Percentiles rank a stretch among this genome's conserved stretches.
These are phyloP conservation scores for Cordyceps tenuipes DNA, from an alignment of 2,329 filamentous ascomycete species.

Conservation along the genomic window DNA sequence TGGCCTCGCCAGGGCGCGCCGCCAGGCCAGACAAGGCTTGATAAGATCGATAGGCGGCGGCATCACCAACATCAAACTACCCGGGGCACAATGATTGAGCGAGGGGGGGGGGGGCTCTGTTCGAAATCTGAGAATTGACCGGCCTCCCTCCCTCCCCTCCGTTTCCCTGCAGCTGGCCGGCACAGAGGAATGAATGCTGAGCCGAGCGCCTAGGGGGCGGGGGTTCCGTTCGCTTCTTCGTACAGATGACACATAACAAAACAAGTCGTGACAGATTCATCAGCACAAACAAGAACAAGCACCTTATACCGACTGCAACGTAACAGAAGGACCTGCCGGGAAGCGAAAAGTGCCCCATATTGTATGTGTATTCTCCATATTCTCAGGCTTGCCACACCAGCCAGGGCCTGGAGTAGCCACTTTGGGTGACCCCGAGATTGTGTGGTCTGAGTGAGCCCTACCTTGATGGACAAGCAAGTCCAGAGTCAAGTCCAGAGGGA, in stretches of 20 bases:
- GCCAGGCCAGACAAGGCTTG: no score
- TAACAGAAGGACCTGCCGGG: neutral
- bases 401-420: neutral
- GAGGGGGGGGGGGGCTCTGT: neutral
- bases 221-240: neutral
- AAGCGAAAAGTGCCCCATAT: neutral
- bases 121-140: no score
- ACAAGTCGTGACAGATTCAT: neutral
- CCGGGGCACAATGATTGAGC: neutral
- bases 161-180: neutral
- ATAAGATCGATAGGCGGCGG: no score
- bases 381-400: neutral
- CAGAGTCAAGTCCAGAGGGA: no score
- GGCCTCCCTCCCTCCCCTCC: neutral
- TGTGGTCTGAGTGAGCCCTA: neutral
- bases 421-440: slow-evolving; percentile 7
- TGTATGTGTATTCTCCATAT: no score
- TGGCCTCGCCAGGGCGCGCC: no score
- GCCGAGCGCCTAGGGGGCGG: neutral
- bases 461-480: neutral
- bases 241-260: neutral
- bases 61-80: no score
- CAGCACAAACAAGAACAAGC: neutral
- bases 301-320: neutral
- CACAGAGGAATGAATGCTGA: neutral